Base-by-base conservation (phyloP, 169 alveolate species). In the Plasmodium malariae region DNA sequence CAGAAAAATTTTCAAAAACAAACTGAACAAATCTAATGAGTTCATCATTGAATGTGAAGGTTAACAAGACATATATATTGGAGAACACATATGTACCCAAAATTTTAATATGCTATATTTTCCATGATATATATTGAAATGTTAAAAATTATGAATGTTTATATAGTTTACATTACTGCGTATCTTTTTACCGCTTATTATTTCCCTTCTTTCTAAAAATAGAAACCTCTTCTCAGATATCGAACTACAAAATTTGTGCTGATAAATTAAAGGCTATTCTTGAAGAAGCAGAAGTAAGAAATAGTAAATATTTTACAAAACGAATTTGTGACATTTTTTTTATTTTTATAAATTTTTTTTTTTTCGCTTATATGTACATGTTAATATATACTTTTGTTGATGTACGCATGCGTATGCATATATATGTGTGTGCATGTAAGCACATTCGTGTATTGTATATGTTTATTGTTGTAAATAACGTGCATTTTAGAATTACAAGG, bases 1-100 rank as follows among this genome's bases (percentile, higher is more conserved):
- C 40, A 76, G 89, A 30, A 76, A 76, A 55, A 28, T 76, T 26
- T 68, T 40, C 30, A 76, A 55, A 67, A 76, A 76, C 19, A 62
- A 45, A 55, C 37, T 76, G 68, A 76, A 34, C 76, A 76, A 76
- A 67, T n/a, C 21, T 14, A 76, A 76, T 40, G 89, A 76, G 32
- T 76, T 76, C 24, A 76, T 76, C 36, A 62, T 76, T 19, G 89
- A 76, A 49, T 76, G 78, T 37, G 89, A 76, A 76, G 89, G 89
- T 76, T 14, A 21, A 49, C 1, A 37, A 9, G 32, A 24, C 59
- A 48, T 48, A 48, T 48, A 48, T 48, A 48, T 48, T n/a, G 9
- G 9, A 45, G 55, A 3, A 1, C 9, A 45, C 9, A 1, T 45
- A 45, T 45, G 4, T 11, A 45, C 14, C 14, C 9, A 45, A 11